phyloP scores from a whole-genome alignment of 2,329 filamentous ascomycete genomes.

The Chaetomiaceae sp. region DNA sequence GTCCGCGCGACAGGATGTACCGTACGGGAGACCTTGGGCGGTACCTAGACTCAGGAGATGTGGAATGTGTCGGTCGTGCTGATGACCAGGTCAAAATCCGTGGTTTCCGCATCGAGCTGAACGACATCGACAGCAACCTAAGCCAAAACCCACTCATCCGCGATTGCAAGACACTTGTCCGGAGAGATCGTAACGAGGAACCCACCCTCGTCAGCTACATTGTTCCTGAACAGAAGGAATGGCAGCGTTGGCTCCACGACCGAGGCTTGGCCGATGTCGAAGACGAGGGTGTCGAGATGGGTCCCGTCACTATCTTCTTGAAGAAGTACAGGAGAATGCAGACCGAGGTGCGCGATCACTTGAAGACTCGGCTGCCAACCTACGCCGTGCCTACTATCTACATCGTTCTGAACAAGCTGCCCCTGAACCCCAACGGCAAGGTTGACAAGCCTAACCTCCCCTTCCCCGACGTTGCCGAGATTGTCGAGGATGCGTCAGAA shows the following conservation, averaged over 20 bases:
- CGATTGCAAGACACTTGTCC: slow-evolving; percentile 80
- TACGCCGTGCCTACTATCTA: slow-evolving; percentile 74
- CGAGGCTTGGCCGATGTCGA: slow-evolving; percentile 51
- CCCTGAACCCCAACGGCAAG: slow-evolving; percentile 83
- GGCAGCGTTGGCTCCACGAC: slow-evolving; percentile 62
- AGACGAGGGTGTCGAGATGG: slow-evolving; percentile 48
- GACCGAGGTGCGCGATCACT: slow-evolving; percentile 54
- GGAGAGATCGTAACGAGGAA: slow-evolving; percentile 80
- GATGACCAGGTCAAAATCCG: slow-evolving; percentile 95
- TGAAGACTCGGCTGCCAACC: slow-evolving; percentile 66
- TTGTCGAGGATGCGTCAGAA: slow-evolving; percentile 45
- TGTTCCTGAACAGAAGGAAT: slow-evolving; percentile 74
- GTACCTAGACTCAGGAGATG: slow-evolving; percentile 64
- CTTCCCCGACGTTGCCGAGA: slow-evolving; percentile 70
- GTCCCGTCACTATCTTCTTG: slow-evolving; percentile 38
- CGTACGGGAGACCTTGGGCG: slow-evolving; percentile 80
- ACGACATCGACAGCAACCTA: slow-evolving; percentile 84
- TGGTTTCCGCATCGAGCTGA: slow-evolving; percentile 91
- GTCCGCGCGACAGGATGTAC: slow-evolving; percentile 82
- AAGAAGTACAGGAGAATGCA: slow-evolving; percentile 46
- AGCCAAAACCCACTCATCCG: slow-evolving; percentile 69
- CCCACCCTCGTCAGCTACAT: slow-evolving; percentile 84
- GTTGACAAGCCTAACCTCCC: slow-evolving; percentile 75
- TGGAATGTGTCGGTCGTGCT: slow-evolving; percentile 72
- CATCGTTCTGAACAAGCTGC: slow-evolving; percentile 67